Conservation (phyloP, 805 yeast species). For the Candida hungchunana region DNA sequence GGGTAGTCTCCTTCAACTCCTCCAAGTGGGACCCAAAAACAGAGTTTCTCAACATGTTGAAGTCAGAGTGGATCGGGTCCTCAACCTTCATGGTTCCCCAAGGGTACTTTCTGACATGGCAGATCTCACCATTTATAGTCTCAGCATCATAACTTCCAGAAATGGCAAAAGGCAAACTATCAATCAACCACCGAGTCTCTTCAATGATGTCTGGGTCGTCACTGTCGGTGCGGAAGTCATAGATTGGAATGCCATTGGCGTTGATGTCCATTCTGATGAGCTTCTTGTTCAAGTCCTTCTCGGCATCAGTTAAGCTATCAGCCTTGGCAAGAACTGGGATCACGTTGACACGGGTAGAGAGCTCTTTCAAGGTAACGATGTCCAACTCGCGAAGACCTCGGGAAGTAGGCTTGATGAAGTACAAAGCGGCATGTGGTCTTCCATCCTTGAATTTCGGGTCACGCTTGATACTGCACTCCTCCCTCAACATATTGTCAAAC, state of each 20-base stretch:
- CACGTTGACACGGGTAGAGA: slow-evolving; percentile 72
- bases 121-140: slow-evolving; percentile 28
- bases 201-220: slow-evolving; percentile 20
- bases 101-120: slow-evolving; percentile 53
- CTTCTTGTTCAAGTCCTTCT: slow-evolving; percentile 49
- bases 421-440: slow-evolving; percentile 73
- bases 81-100: slow-evolving; percentile 66
- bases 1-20: slow-evolving; percentile 79
- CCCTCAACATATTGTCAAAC: slow-evolving; percentile 67
- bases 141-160: slow-evolving; percentile 49
- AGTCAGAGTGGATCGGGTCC: slow-evolving; percentile 61
- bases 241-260: slow-evolving; percentile 56
- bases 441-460: slow-evolving; percentile 68
- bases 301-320: slow-evolving; percentile 69
- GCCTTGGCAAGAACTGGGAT: slow-evolving; percentile 81
- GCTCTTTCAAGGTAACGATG: slow-evolving; percentile 59
- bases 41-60: slow-evolving; percentile 64
- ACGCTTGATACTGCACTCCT: slow-evolving; percentile 71
- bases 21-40: slow-evolving; percentile 74
- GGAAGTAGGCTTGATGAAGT: slow-evolving; percentile 68
- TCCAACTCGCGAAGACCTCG: slow-evolving; percentile 71
- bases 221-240: slow-evolving; percentile 55
- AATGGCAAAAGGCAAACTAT: slow-evolving; percentile 58
- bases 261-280: slow-evolving; percentile 53
- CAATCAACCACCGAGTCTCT: slow-evolving; percentile 35